phyloP scores from a whole-genome alignment of 1,284 basidiomycete species.

The Cutaneotrichosporon arboriforme region DNA sequence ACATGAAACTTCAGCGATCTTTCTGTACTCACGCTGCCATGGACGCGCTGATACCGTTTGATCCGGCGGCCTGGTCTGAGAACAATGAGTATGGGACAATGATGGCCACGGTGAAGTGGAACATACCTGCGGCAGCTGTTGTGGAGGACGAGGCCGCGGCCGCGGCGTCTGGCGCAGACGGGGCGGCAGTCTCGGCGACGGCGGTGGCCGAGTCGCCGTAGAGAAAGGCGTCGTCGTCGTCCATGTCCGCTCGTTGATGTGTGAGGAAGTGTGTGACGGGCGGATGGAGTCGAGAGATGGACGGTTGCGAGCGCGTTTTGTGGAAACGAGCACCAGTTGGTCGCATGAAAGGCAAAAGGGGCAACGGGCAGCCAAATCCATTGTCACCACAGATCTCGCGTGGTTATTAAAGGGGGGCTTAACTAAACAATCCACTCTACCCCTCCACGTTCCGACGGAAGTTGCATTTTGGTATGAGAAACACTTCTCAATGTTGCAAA shows the following conservation, averaged over 20 bases:
- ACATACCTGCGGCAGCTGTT: slow-evolving; percentile 1
- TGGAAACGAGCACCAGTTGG: too few species aligned
- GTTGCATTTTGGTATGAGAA: too few species aligned
- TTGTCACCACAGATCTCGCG: too few species aligned
- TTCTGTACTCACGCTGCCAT: slow-evolving; percentile 29
- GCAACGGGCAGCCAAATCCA: too few species aligned
- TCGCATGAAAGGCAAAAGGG: too few species aligned
- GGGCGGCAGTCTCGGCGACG: neutral
- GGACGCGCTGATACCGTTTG: slow-evolving; percentile 19
- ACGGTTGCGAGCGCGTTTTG: neutral
- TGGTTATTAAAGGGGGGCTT: too few species aligned
- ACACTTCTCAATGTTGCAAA: too few species aligned
- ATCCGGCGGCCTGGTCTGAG: neutral
- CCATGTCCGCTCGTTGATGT: slow-evolving; percentile 31
- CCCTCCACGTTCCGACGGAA: too few species aligned
- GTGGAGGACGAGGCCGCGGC: too few species aligned
- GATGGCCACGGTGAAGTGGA: too few species aligned
- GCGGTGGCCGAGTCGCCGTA: slow-evolving; percentile 33
- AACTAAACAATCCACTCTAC: too few species aligned
- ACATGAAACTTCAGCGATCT: too few species aligned
- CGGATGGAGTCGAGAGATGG: neutral
- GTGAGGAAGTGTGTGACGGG: neutral
- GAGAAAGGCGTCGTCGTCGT: slow-evolving; percentile 47
- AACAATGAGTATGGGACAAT: neutral
- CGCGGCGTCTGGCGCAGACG: neutral